phyloP scores from a whole-genome alignment of 805 yeast species.

The Ogataea sp. region DNA sequence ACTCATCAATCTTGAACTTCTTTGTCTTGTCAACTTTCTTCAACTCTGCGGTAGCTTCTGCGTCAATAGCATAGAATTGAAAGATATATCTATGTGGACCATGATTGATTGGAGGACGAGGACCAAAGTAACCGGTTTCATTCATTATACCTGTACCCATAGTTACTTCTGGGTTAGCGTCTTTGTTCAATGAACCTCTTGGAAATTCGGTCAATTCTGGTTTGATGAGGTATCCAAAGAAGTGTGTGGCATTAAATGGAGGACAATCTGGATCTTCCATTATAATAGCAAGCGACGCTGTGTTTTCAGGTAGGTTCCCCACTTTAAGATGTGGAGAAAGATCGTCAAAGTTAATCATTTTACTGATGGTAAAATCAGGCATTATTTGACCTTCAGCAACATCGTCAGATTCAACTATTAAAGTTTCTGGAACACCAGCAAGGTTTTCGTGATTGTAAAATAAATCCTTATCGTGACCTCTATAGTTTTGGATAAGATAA shows the following conservation, averaged over 20 bases:
- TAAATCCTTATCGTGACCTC: background rate
- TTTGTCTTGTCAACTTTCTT: background rate
- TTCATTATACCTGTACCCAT: slow-evolving; percentile 1
- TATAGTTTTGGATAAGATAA: background rate
- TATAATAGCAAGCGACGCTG: slow-evolving; percentile 1
- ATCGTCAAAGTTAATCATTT: background rate
- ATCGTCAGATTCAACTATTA: slow-evolving; percentile 1
- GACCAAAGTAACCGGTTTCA: slow-evolving; percentile 4
- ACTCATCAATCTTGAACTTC: background rate
- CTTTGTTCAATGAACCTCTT: background rate
- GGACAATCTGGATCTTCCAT: slow-evolving; percentile 6
- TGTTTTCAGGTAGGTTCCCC: background rate
- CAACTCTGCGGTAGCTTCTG: slow-evolving; percentile 1
- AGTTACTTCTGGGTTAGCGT: background rate
- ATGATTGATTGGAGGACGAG: slow-evolving; percentile 5
- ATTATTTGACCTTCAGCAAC: slow-evolving; percentile 1
- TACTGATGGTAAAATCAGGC: slow-evolving; percentile 1
- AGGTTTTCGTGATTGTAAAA: background rate
- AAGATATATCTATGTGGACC: slow-evolving; percentile 7
- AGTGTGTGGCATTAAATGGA: slow-evolving; percentile 2
- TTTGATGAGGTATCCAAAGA: slow-evolving; percentile 1
- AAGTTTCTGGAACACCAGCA: slow-evolving; percentile 1
- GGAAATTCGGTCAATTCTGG: slow-evolving; percentile 1
- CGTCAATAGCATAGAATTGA: slow-evolving; percentile 4
- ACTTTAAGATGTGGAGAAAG: slow-evolving; percentile 2